phyloP scores from a whole-genome alignment of 179 eudicot genomes.

The Dionaea muscipula region DNA sequence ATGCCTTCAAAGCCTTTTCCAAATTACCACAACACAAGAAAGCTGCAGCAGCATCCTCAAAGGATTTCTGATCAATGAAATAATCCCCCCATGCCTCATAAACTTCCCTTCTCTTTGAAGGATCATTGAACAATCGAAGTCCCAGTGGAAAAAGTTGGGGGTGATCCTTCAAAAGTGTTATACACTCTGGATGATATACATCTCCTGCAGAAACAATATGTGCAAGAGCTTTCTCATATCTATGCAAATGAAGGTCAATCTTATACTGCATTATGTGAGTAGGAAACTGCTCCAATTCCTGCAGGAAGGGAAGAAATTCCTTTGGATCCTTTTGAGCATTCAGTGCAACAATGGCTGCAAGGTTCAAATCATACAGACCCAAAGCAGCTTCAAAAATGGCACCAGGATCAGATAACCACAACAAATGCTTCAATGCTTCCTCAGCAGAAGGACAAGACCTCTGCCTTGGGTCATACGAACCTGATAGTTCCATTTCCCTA shows the following conservation, averaged over 20 bases:
- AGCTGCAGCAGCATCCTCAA: conserved; percentile 81
- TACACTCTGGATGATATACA: conserved; percentile 47
- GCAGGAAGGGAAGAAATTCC: conserved; percentile 91
- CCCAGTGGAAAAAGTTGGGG: conserved; percentile 73
- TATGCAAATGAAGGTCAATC: conserved; percentile 63
- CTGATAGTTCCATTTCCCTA: conserved; percentile 66
- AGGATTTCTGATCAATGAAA: conserved; percentile 52
- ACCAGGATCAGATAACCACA: conserved; percentile 82
- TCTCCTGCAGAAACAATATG: conserved; percentile 73
- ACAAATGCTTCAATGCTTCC: conserved; percentile 84
- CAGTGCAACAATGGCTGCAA: conserved; percentile 94
- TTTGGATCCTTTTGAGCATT: conserved; percentile 89
- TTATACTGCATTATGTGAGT: conserved; percentile 52
- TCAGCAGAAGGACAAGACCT: conserved; percentile 68
- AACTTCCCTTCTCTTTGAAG: conserved; percentile 43
- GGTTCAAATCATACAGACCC: conserved; percentile 90
- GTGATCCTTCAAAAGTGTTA: conserved; percentile 60
- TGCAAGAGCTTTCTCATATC: conserved; percentile 70
- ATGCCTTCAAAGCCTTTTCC: conserved; percentile 81
- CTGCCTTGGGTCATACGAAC: conserved; percentile 38
- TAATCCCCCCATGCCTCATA: conserved; percentile 96
- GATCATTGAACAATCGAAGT: conserved; percentile 48
- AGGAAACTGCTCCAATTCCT: conserved; percentile 67
- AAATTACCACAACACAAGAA: conserved; percentile 55
- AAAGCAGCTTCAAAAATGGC: conserved; percentile 93